Evolutionary conservation across 2,329 filamentous ascomycete species (phyloP), one percentile per base, ranked within the genome.

Genomic region (Aspergillus hortae): DNA sequence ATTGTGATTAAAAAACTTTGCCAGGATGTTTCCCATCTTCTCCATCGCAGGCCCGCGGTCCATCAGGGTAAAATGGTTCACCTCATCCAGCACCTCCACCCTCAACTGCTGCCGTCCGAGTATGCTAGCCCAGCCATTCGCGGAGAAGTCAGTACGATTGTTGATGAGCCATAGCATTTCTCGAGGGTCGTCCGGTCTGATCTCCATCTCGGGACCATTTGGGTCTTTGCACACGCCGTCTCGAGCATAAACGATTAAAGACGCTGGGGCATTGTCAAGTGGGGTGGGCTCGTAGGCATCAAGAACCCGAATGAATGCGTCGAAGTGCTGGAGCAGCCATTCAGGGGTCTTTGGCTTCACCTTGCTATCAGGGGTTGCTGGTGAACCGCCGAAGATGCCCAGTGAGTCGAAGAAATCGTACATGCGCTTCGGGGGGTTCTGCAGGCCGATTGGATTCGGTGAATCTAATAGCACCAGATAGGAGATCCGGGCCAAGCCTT

Each of bases 391-490:
- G 49, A 81, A 76, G 38, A 81, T 66, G 23, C 74, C 74, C 41
- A 77, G 69, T 7, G 67, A 65, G 52, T 77, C 70, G 57, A 77
- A 79, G 68, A 77, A 79, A 51, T 75, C 68, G 61, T 80, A 78
- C 14, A 80, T 67, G 30, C 73, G 71, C 17, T 69, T 65, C 2
- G 88, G 88, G 1, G 88, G 79, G 17, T 84, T 83, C 69, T 89
- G 84, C 6, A 91, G 82, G 6, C 83, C 84, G 54, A 85, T 74
- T 1, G 86, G 86, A 63, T 81, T 85, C 0, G 86, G 86, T 0
- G 84, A 77, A 62, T 89, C 86, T 45, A 89, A 81, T 48, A 89
- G 75, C 48, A 88, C 75, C 10, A 89, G 75, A 47, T 80, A 74
- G 11, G 33, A 35, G 7, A 35, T 35, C n/a, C 2, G 11, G n/a